A percentile compares a stretch with the other conserved stretches of the same genome.
These are phyloP conservation scores for Candolleomyces efflorescens DNA, from an alignment of 768 basidiomycete species.

Conservation along the genomic window DNA sequence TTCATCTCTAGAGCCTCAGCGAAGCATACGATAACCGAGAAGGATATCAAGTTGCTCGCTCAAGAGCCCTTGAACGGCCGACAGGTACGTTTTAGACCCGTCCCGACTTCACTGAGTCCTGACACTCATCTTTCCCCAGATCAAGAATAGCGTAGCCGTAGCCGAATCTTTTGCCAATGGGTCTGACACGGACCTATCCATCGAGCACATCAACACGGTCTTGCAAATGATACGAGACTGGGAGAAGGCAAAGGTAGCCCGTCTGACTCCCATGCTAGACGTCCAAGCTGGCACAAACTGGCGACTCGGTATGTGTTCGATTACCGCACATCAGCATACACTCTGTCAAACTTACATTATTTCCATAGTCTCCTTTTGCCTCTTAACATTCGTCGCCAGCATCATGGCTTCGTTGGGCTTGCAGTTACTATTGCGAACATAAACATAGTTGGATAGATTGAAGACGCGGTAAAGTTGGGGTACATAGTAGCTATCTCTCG, in stretches of 20 bases:
- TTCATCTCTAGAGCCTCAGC: slow-evolving; percentile 18
- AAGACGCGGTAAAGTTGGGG: no score
- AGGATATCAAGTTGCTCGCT: slow-evolving; percentile 17
- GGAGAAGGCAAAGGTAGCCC: slow-evolving; percentile 7
- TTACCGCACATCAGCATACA: no score
- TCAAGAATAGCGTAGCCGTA: slow-evolving; percentile 24
- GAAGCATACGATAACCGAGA: slow-evolving; percentile 10
- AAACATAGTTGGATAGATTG: no score
- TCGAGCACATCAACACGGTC: slow-evolving; percentile 17
- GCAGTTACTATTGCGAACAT: no score
- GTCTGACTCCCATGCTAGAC: no score
- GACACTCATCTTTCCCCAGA: slow-evolving; percentile 14
- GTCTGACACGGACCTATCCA: background rate
- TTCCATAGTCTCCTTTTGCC: no score
- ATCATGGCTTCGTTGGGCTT: no score
- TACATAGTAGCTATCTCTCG: no score
- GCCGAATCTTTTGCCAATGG: slow-evolving; percentile 21
- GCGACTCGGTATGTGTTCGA: no score
- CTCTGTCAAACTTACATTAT: no score
- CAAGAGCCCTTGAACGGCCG: slow-evolving; percentile 22
- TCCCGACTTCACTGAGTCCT: background rate
- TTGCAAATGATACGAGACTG: slow-evolving; percentile 18
- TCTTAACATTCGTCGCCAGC: no score
- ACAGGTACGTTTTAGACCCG: slow-evolving; percentile 9
- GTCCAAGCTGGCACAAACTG: no score